These are phyloP conservation scores for Fomitopsis pulvina DNA, from an alignment of 768 basidiomycete genomes.

Conservation along the genomic window DNA sequence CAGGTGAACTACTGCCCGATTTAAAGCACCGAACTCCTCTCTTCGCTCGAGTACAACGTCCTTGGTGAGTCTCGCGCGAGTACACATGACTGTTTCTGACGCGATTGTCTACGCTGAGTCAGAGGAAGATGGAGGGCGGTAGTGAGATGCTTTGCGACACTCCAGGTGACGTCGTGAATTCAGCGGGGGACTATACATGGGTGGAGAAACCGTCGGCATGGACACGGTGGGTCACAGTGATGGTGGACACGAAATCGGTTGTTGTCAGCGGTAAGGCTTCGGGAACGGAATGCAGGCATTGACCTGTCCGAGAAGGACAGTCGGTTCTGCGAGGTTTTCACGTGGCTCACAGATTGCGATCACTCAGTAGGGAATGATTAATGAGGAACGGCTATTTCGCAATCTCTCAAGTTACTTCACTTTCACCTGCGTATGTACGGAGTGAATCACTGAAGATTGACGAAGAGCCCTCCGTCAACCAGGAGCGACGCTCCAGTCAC, in stretches of 20 bases:
- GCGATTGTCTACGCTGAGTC: too few relatives aligned
- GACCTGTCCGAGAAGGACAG: not conserved
- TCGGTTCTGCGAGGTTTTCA: not conserved
- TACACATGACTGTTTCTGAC: too few relatives aligned
- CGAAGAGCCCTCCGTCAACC: slow-evolving; percentile 70
- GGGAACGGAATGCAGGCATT: slow-evolving; percentile 12
- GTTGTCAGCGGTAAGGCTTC: slow-evolving; percentile 38
- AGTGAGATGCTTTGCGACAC: slow-evolving; percentile 44
- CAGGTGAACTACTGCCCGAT: slow-evolving; percentile 20
- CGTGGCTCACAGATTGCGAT: not conserved
- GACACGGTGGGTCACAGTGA: slow-evolving; percentile 45
- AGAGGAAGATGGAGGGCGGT: slow-evolving; percentile 53
- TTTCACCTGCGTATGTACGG: not conserved
- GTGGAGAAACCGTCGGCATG: slow-evolving; percentile 49
- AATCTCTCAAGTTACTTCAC: too few relatives aligned
- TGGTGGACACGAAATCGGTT: slow-evolving; percentile 51
- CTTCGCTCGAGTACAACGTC: slow-evolving; percentile 57
- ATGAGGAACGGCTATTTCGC: too few relatives aligned
- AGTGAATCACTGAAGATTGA: slow-evolving; percentile 52
- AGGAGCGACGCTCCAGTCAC: slow-evolving; percentile 59
- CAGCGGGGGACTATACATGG: slow-evolving; percentile 56
- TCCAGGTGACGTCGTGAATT: slow-evolving; percentile 49
- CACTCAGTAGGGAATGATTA: not conserved
- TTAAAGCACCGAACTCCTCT: slow-evolving; percentile 38
- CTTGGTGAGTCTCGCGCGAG: slow-evolving; percentile 31